Percentiles rank a stretch among this genome's conserved stretches.
phyloP scores from a whole-genome alignment of 148 eudicot species.

The Chenopodium formosanum region DNA sequence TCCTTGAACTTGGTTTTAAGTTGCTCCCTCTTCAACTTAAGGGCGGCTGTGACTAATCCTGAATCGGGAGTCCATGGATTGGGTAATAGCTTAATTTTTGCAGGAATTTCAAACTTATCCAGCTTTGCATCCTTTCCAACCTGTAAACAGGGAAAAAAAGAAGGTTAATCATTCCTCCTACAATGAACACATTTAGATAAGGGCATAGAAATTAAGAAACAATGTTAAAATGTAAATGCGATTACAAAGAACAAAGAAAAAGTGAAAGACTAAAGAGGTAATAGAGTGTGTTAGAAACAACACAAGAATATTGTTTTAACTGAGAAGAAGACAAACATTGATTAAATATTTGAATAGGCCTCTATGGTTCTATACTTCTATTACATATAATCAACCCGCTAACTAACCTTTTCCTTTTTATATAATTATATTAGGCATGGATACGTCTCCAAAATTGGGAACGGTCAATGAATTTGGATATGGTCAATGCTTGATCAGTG shows the following conservation, averaged over 20 bases:
- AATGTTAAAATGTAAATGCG: neutral
- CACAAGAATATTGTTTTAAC: no score
- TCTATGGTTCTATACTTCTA: no score
- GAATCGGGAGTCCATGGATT: slow-evolving; percentile 97
- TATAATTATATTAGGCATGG: no score
- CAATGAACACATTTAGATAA: neutral
- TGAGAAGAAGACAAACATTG: no score
- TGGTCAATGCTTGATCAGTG: no score
- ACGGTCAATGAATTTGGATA: no score
- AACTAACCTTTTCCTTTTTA: neutral
- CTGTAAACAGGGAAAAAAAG: slow-evolving; percentile 32
- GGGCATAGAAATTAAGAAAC: neutral
- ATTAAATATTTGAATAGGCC: no score
- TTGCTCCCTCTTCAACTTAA: slow-evolving; percentile 89
- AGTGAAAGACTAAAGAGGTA: neutral
- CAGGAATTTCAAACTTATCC: slow-evolving; percentile 81
- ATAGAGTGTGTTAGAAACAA: no score
- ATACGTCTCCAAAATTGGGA: no score
- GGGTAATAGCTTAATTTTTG: slow-evolving; percentile 67
- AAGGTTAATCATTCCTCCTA: no score
- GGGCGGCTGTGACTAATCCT: slow-evolving; percentile 91
- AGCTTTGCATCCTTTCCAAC: slow-evolving; percentile 66
- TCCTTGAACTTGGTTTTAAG: slow-evolving; percentile 73
- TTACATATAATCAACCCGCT: neutral
- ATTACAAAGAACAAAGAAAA: neutral